These are phyloP conservation scores for Aureobasidium namibiae DNA, from an alignment of 2,329 filamentous ascomycete species.

Conservation along the genomic window DNA sequence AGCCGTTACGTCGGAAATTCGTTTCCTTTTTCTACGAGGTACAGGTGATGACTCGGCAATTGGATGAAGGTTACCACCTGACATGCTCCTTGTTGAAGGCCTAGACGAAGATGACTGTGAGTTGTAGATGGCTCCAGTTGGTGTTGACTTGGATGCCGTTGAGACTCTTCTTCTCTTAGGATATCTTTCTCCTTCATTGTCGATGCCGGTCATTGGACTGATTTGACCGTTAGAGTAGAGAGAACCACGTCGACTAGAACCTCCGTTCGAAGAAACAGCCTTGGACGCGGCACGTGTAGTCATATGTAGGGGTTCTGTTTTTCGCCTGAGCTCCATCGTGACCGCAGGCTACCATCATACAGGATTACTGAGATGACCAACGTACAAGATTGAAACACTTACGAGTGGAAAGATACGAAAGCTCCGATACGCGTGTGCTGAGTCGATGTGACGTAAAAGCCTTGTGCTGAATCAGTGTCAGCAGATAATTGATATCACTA, in stretches of 20 bases:
- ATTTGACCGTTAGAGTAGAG: slow-evolving; percentile 9
- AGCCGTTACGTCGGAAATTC: slow-evolving; percentile 12
- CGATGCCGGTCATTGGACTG: neutral
- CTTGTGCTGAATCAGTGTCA: neutral
- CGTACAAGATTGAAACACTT: neutral
- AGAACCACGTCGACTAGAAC: slow-evolving; percentile 12
- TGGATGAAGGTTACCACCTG: slow-evolving; percentile 11
- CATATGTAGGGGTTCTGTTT: slow-evolving; percentile 41
- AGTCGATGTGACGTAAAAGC: neutral
- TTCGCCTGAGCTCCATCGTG: slow-evolving; percentile 11
- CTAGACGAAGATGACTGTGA: slow-evolving; percentile 13
- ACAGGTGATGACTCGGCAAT: slow-evolving; percentile 13
- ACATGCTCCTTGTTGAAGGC: slow-evolving; percentile 14
- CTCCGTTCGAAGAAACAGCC: slow-evolving; percentile 10
- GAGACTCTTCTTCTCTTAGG: slow-evolving; percentile 15
- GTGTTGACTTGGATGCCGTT: slow-evolving; percentile 14
- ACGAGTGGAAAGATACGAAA: neutral
- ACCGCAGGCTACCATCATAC: slow-evolving; percentile 10
- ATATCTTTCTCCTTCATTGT: slow-evolving; percentile 12
- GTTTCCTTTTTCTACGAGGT: slow-evolving; percentile 7
- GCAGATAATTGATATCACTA: neutral
- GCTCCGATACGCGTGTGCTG: neutral
- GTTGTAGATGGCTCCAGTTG: slow-evolving; percentile 5
- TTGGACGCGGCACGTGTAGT: slow-evolving; percentile 28
- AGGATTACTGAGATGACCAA: neutral